phyloP scores from a whole-genome alignment of 768 basidiomycete species.

The Panaeolus cyanescens region DNA sequence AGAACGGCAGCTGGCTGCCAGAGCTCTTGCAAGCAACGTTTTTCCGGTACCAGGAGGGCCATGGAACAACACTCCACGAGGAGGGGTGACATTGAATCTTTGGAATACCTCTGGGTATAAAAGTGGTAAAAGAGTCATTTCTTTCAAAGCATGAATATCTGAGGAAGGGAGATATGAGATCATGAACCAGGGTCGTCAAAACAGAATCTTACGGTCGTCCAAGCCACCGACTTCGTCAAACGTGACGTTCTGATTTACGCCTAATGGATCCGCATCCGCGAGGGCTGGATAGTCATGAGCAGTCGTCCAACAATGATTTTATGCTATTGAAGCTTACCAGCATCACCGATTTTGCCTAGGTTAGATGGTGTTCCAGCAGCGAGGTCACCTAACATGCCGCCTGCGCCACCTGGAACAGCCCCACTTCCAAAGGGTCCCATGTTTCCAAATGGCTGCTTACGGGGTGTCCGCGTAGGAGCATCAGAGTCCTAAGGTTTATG shows the following conservation, averaged over 20 bases:
- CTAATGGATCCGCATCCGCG: constrained; percentile 94
- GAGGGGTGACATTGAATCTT: constrained; percentile 90
- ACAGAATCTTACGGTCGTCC: constrained; percentile 74
- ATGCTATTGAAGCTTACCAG: constrained; percentile 44
- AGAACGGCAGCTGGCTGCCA: constrained; percentile 89
- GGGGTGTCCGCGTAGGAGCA: constrained; percentile 61
- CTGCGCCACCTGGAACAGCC: constrained; percentile 48
- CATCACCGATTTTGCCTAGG: constrained; percentile 81
- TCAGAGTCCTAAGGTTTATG: constrained; percentile 65
- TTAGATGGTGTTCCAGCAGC: constrained; percentile 82
- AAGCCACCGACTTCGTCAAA: constrained; percentile 97
- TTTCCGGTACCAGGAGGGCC: constrained; percentile 99
- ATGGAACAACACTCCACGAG: constrained; percentile 95
- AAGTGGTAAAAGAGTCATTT: constrained; percentile 96
- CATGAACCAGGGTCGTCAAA: not conserved
- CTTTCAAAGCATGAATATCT: constrained; percentile 97
- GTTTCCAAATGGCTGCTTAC: constrained; percentile 58
- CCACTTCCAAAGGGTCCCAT: constrained; percentile 56
- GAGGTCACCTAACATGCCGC: constrained; percentile 65
- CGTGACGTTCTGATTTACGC: constrained; percentile 89
- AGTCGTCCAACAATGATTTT: constrained; percentile 14
- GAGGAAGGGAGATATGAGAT: constrained; percentile 4
- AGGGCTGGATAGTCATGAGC: constrained; percentile 51
- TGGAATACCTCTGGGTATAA: constrained; percentile 98
- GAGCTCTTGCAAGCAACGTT: constrained; percentile 89